A percentile compares a stretch with the other conserved stretches of the same genome.
Conservation (phyloP, 2,329 filamentous ascomycete species). For the Penicillium sp. region DNA sequence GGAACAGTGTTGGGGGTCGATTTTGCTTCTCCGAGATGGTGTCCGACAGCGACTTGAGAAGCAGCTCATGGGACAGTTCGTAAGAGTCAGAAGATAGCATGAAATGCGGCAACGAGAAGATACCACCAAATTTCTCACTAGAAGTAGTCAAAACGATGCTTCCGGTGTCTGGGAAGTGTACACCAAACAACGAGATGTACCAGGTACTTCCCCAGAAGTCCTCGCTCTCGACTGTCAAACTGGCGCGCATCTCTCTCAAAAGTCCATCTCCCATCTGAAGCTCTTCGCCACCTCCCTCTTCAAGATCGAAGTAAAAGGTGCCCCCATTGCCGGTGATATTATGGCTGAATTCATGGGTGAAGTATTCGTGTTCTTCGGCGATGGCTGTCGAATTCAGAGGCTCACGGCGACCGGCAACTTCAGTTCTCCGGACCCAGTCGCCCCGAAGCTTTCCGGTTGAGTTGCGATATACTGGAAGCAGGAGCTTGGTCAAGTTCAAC, state of each 20-base stretch:
- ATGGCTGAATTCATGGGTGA: conserved; percentile 65
- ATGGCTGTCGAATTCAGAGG: conserved; percentile 65
- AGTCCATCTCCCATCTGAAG: conserved; percentile 47
- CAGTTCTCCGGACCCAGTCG: conserved; percentile 65
- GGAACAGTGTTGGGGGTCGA: conserved; percentile 56
- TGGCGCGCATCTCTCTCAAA: conserved; percentile 67
- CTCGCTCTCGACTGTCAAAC: conserved; percentile 70
- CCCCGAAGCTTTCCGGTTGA: conserved; percentile 73
- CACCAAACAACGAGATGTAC: conserved; percentile 76
- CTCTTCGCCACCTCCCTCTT: conserved; percentile 49
- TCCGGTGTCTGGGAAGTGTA: conserved; percentile 82
- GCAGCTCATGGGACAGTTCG: conserved; percentile 58
- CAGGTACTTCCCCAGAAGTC: conserved; percentile 69
- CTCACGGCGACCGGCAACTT: conserved; percentile 46
- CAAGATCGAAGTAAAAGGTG: conserved; percentile 66
- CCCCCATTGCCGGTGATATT: conserved; percentile 76
- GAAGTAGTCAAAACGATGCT: conserved; percentile 80
- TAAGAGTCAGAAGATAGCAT: conserved; percentile 59
- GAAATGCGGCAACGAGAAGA: conserved; percentile 85
- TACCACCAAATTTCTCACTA: conserved; percentile 89
- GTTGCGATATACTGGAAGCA: conserved; percentile 69
- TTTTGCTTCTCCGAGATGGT: conserved; percentile 64
- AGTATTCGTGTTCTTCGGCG: conserved; percentile 65
- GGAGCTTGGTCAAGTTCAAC: conserved; percentile 37
- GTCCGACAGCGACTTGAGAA: conserved; percentile 70